A percentile compares a stretch with the other conserved stretches of the same genome.
Conservation (phyloP, 192 early-diverging fungal species). For the Rhizophagus prolifer region DNA sequence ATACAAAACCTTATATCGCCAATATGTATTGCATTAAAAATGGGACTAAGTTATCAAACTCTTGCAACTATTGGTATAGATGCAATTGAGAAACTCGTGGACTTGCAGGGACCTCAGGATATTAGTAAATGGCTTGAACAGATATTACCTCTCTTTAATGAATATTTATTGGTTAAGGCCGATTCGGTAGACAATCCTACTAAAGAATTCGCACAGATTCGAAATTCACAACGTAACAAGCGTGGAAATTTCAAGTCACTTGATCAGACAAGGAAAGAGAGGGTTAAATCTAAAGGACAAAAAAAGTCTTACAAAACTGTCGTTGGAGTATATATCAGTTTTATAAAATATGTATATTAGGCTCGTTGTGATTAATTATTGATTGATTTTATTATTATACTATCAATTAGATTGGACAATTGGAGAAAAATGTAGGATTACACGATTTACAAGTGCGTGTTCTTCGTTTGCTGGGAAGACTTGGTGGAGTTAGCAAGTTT, state of each 20-base stretch:
- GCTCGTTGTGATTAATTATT: no score
- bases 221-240: neutral
- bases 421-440: slow-evolving; percentile 38
- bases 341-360: neutral
- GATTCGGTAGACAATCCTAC: slow-evolving; percentile 22
- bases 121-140: slow-evolving; percentile 36
- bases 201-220: slow-evolving; percentile 18
- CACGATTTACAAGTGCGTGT: slow-evolving; percentile 62
- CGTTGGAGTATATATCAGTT: neutral
- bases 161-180: slow-evolving; percentile 64
- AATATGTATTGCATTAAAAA: slow-evolving; percentile 59
- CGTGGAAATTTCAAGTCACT: neutral
- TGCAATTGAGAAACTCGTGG: slow-evolving; percentile 58
- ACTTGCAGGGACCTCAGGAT: slow-evolving; percentile 29
- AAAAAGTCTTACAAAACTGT: neutral
- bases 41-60: slow-evolving; percentile 65
- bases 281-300: neutral
- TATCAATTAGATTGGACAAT: neutral
- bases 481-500: slow-evolving; percentile 60
- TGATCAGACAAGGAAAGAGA: neutral
- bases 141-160: slow-evolving; percentile 62
- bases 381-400: neutral
- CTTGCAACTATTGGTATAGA: slow-evolving; percentile 63
- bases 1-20: slow-evolving; percentile 53
- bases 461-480: slow-evolving; percentile 58